Evolutionary conservation across 257 asterid species (phyloP), one percentile per base, ranked within the genome.

Genomic region (Fraxinus quadrangulata): DNA sequence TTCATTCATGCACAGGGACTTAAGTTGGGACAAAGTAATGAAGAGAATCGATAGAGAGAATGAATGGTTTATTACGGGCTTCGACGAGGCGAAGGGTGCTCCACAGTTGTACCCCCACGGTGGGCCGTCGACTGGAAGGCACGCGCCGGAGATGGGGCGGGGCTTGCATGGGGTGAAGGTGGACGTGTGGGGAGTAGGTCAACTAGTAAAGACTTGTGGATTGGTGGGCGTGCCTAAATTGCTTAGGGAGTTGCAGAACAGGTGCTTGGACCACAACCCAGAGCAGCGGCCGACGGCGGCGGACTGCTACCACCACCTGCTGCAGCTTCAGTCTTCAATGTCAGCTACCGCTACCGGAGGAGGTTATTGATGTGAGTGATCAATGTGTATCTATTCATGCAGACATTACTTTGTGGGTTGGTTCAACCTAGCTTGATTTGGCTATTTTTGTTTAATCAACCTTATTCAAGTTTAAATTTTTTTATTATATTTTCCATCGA

Each of bases 271-370:
- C 70, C 84, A 80, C 1, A 84, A 80, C 80, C 87, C 88, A 76
- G 90, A 87, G 81, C 88, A 84, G 76, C 81, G 88, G 11, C 90
- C 90, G 39, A 84, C 88, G 81, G 90, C 90, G 77, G 88, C 90
- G 63, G 90, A 87, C 85, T 87, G 90, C 82, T 87, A 87, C 72
- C 87, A 80, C 85, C 90, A 87, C 82, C 78, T 84, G 78, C 65
- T 87, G 81, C 90, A 84, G 88, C 73, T 87, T 75, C 90, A 87
- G 82, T 87, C 90, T 71, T 80, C 86, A n/a, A 72, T 84, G 74
- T 84, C 86, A 79, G 84, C 86, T 12, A 83, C 88, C 81, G 79
- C 84, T 81, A 76, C 73, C 67, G 71, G 51, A 71, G 71, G 51
- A 71, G 80, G 78, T 36, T 81, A 81, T 81, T 81, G 84, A 81